Percentiles rank a stretch among this genome's conserved stretches.
Evolutionary conservation across 352 stramenopile genomes (phyloP).

Genomic region (Globisporangium nagaii): DNA sequence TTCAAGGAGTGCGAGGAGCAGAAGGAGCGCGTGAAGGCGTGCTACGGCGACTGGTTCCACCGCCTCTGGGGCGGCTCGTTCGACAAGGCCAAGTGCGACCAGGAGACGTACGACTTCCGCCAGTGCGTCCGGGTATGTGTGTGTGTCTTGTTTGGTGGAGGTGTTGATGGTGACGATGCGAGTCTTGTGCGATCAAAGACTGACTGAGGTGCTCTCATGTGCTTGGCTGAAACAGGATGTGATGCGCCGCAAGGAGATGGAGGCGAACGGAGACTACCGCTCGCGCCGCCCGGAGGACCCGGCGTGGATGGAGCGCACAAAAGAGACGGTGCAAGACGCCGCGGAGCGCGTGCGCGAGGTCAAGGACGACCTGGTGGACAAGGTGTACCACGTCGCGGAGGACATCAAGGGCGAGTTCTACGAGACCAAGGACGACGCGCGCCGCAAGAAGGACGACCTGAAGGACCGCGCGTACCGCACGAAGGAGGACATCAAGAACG

Average conservation of each 20-base stretch:
- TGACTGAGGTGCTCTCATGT: no score
- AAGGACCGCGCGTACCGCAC: slow-evolving; percentile 16
- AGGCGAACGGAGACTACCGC: slow-evolving; percentile 11
- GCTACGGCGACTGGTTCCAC: slow-evolving; percentile 83
- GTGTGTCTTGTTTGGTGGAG: no score
- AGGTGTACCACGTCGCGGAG: slow-evolving; percentile 22
- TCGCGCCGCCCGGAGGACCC: slow-evolving; percentile 13
- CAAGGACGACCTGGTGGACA: slow-evolving; percentile 26
- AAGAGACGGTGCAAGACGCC: slow-evolving; percentile 22
- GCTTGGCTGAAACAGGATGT: no score
- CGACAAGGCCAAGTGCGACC: slow-evolving; percentile 56
- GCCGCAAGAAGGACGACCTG: slow-evolving; percentile 21
- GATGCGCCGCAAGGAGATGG: slow-evolving; percentile 29
- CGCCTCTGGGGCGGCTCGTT: slow-evolving; percentile 62
- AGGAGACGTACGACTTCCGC: slow-evolving; percentile 65
- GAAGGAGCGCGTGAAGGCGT: slow-evolving; percentile 76
- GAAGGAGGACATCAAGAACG: slow-evolving; percentile 19
- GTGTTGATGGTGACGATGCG: no score
- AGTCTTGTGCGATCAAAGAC: no score
- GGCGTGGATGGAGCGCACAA: slow-evolving; percentile 54
- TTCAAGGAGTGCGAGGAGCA: slow-evolving; percentile 68
- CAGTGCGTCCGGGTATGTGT: slow-evolving; percentile 61
- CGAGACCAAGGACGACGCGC: slow-evolving; percentile 20
- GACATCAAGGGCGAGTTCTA: slow-evolving; percentile 27
- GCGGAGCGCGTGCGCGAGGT: slow-evolving; percentile 25